Conservation (phyloP, 805 yeast species). For the Myxozyma lipomycoides region DNA sequence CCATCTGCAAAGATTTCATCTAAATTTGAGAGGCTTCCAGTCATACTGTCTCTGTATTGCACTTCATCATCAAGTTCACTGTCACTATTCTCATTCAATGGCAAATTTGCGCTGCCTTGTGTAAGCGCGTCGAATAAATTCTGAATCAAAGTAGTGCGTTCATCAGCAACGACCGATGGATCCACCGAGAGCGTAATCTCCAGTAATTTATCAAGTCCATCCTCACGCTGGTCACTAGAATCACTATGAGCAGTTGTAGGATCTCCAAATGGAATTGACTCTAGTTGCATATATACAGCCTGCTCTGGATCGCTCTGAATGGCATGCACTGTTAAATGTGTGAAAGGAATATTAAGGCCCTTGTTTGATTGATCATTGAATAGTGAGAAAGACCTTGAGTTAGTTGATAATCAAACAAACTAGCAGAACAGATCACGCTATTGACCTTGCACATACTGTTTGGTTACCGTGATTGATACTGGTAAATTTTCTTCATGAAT, state of each 20-base stretch:
- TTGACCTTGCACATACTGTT: background rate
- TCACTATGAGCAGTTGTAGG: background rate
- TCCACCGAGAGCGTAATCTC: background rate
- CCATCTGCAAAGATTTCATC: constrained; percentile 13
- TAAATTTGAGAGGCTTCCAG: background rate
- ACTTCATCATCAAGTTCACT: background rate
- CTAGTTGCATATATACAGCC: constrained; percentile 20
- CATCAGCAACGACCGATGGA: background rate
- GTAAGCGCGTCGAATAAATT: constrained; percentile 13
- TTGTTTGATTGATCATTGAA: background rate
- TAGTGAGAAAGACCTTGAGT: background rate
- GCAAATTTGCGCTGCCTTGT: constrained; percentile 1
- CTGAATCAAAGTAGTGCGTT: background rate
- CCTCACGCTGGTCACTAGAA: constrained; percentile 2
- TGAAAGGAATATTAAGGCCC: constrained; percentile 13
- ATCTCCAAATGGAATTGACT: constrained; percentile 5
- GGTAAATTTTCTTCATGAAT: background rate
- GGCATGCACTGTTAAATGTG: constrained; percentile 15
- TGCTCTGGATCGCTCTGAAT: constrained; percentile 13
- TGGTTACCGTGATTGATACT: background rate
- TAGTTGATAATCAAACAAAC: too few species aligned
- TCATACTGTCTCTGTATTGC: constrained; percentile 2
- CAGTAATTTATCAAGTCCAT: background rate
- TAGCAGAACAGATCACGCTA: background rate
- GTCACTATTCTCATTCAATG: background rate